Conservation (phyloP, 768 basidiomycete genomes). For the Tricholoma matsutake region DNA sequence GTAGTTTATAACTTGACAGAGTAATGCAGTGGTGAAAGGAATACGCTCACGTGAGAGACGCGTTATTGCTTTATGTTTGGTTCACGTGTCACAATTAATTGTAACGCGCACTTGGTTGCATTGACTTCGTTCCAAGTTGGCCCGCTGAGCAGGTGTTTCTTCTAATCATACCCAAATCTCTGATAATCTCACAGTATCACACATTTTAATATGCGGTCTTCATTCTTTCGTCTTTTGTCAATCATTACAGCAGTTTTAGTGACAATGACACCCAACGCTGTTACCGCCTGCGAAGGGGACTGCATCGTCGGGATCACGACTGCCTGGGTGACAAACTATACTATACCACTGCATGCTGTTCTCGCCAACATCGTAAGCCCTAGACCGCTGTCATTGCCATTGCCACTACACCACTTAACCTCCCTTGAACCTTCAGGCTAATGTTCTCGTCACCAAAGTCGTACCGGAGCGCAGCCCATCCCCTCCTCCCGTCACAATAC, state of each 20-base stretch:
- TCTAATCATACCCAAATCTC: background rate
- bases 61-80: slow-evolving; percentile 3
- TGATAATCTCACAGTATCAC: background rate
- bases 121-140: background rate
- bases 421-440: slow-evolving; percentile 2
- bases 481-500: slow-evolving; percentile 26
- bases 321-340: slow-evolving; percentile 51
- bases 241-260: slow-evolving; percentile 19
- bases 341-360: slow-evolving; percentile 35
- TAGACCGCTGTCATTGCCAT: background rate
- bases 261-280: slow-evolving; percentile 31
- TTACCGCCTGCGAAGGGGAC: slow-evolving; percentile 64
- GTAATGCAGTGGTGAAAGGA: no score
- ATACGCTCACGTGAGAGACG: slow-evolving; percentile 2
- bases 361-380: slow-evolving; percentile 41
- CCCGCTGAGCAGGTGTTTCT: slow-evolving; percentile 8
- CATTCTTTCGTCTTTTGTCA: slow-evolving; percentile 10
- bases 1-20: no score
- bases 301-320: slow-evolving; percentile 63
- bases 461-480: slow-evolving; percentile 7
- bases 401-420: slow-evolving; percentile 1
- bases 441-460: slow-evolving; percentile 10
- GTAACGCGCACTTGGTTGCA: background rate
- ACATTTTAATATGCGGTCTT: slow-evolving; percentile 14
- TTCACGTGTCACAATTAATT: background rate